Evolutionary conservation across 352 stramenopile species (phyloP).

Genomic region (Phytophthora palmivora): DNA sequence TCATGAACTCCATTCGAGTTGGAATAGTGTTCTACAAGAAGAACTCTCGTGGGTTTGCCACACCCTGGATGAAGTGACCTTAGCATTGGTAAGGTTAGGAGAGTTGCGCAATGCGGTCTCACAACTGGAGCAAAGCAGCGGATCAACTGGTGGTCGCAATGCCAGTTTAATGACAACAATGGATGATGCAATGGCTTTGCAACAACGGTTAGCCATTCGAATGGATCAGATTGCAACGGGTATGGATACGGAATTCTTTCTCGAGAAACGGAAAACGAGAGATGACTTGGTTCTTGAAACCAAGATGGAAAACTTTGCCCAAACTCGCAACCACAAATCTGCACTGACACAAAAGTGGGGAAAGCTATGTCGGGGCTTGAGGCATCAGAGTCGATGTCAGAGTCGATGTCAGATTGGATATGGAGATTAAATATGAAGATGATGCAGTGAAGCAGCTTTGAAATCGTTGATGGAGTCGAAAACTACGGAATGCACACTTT

Average conservation of each 20-base stretch:
- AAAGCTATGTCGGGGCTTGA: too few species aligned
- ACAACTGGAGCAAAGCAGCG: conserved; percentile 10
- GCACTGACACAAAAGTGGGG: too few species aligned
- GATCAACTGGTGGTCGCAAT: conserved; percentile 3
- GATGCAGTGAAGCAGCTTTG: conserved; percentile 12
- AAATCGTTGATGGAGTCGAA: conserved; percentile 10
- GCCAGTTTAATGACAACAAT: background rate
- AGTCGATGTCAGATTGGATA: background rate
- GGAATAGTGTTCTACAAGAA: conserved; percentile 11
- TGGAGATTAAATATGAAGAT: background rate
- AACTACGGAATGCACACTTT: background rate
- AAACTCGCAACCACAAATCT: too few species aligned
- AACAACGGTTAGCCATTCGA: background rate
- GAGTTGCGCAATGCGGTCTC: conserved; percentile 21
- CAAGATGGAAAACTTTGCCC: too few species aligned
- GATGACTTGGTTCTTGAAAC: too few species aligned
- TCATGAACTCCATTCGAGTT: conserved; percentile 1
- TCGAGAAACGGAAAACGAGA: background rate
- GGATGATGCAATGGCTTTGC: background rate
- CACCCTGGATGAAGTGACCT: conserved; percentile 3
- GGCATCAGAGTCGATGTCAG: background rate
- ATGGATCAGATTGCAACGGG: background rate
- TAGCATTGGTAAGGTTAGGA: conserved; percentile 16
- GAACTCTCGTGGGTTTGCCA: background rate
- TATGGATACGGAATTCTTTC: background rate